Evolutionary conservation across 1,284 basidiomycete genomes (phyloP).

Genomic region (Xanthoconium separans): DNA sequence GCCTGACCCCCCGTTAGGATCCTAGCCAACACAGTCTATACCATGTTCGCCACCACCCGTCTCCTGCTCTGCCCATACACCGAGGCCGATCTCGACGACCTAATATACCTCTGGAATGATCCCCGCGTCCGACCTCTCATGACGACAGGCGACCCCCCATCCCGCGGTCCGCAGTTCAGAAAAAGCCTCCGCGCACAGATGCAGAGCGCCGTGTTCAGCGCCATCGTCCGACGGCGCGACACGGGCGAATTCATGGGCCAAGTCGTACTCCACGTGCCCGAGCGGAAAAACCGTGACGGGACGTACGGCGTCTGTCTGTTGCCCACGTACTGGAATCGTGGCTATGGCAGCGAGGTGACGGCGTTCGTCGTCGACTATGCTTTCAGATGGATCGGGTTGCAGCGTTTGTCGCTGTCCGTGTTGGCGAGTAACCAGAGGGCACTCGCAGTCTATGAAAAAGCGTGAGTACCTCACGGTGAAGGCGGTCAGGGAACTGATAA

Average conservation of each 20-base stretch:
- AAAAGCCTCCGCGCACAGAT: constrained; percentile 29
- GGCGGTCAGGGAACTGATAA: background rate
- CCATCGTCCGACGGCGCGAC: constrained; percentile 34
- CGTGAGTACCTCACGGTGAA: constrained; percentile 22
- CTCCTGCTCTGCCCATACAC: constrained; percentile 31
- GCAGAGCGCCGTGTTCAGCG: constrained; percentile 32
- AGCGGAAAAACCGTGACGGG: constrained; percentile 33
- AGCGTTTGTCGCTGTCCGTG: constrained; percentile 34
- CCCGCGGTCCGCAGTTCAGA: constrained; percentile 26
- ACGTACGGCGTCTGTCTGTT: constrained; percentile 32
- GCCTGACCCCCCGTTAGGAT: background rate
- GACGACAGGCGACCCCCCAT: constrained; percentile 29
- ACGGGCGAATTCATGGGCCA: constrained; percentile 39
- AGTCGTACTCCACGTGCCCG: constrained; percentile 28
- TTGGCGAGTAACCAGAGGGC: constrained; percentile 32
- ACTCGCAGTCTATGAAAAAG: constrained; percentile 33
- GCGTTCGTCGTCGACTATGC: constrained; percentile 34
- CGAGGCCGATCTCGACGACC: constrained; percentile 35
- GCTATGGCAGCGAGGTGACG: constrained; percentile 36
- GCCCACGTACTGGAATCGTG: constrained; percentile 33
- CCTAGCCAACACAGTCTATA: background rate
- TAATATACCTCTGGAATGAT: constrained; percentile 36
- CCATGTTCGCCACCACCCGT: constrained; percentile 32
- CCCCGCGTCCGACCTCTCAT: constrained; percentile 33
- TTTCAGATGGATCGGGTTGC: constrained; percentile 35